Evolutionary conservation across 176 grass and related monocot species (phyloP).

Genomic region (Phyllostachys edulis): DNA sequence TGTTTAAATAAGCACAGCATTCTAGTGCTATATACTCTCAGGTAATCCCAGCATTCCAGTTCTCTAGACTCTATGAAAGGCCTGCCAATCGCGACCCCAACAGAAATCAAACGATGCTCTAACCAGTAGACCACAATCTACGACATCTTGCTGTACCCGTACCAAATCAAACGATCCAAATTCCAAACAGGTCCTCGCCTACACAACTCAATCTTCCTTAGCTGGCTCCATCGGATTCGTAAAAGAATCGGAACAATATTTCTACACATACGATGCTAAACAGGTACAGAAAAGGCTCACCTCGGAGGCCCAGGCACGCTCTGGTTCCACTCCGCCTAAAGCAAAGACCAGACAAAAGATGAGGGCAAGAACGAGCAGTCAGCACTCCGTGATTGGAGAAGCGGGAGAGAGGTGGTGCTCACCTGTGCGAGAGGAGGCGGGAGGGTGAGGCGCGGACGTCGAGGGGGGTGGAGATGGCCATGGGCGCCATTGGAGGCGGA

Average conservation of each 20-base stretch:
- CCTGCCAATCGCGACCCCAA: background rate
- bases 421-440: background rate
- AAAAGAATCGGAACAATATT: background rate
- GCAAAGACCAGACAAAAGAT: background rate
- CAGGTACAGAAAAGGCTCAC: slow-evolving; percentile 13
- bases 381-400: background rate
- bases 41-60: background rate
- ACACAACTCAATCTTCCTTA: background rate
- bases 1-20: background rate
- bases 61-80: background rate
- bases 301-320: slow-evolving; percentile 13
- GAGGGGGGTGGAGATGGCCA: slow-evolving; percentile 47
- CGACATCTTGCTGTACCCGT: background rate
- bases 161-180: slow-evolving; percentile 20
- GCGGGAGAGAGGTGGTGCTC: background rate
- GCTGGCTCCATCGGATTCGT: background rate
- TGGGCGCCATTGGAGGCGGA: slow-evolving; percentile 32
- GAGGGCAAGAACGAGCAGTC: background rate
- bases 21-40: background rate
- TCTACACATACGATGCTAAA: background rate
- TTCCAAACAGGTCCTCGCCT: background rate
- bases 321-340: slow-evolving; percentile 23
- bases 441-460: slow-evolving; percentile 26
- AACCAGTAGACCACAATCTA: background rate
- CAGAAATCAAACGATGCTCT: background rate